Percentiles rank a stretch among this genome's conserved stretches.
Conservation (phyloP, 352 stramenopile genomes). For the Phytophthora sp. region DNA sequence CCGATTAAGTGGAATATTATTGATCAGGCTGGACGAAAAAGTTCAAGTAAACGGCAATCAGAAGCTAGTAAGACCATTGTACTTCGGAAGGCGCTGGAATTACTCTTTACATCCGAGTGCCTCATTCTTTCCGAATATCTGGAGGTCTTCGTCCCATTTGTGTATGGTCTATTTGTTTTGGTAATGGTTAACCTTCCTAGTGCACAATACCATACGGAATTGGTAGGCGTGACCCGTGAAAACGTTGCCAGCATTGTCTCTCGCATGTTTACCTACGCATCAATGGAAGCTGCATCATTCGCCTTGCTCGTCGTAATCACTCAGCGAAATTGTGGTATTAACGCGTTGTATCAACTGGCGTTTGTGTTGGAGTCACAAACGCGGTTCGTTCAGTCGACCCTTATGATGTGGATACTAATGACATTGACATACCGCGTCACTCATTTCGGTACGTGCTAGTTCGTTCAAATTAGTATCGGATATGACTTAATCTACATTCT, state of each 20-base stretch:
- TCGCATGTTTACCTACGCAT: constrained; percentile 30
- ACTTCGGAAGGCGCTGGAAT: constrained; percentile 23
- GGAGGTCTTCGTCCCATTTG: constrained; percentile 39
- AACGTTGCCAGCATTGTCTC: constrained; percentile 7
- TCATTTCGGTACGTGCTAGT: constrained; percentile 42
- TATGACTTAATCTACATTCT: no score
- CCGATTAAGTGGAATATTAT: no score
- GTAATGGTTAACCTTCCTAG: constrained; percentile 33
- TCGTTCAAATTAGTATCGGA: no score
- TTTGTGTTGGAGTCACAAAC: constrained; percentile 48
- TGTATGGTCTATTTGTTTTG: constrained; percentile 35
- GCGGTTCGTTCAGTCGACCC: constrained; percentile 29
- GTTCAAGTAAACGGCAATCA: neutral
- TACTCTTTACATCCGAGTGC: constrained; percentile 46
- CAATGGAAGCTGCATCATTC: constrained; percentile 39
- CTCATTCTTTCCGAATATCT: constrained; percentile 48
- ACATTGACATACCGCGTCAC: constrained; percentile 29
- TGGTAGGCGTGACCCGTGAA: constrained; percentile 10
- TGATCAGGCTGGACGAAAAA: no score
- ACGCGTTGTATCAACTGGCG: constrained; percentile 31
- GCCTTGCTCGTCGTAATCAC: constrained; percentile 26
- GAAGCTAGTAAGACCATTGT: constrained; percentile 3
- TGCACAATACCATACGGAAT: constrained; percentile 41
- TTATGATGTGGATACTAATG: constrained; percentile 38
- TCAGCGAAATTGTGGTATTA: constrained; percentile 24